These are phyloP conservation scores for Hypoxylon fuscum DNA, from an alignment of 495 filamentous ascomycete species.

Conservation along the genomic window DNA sequence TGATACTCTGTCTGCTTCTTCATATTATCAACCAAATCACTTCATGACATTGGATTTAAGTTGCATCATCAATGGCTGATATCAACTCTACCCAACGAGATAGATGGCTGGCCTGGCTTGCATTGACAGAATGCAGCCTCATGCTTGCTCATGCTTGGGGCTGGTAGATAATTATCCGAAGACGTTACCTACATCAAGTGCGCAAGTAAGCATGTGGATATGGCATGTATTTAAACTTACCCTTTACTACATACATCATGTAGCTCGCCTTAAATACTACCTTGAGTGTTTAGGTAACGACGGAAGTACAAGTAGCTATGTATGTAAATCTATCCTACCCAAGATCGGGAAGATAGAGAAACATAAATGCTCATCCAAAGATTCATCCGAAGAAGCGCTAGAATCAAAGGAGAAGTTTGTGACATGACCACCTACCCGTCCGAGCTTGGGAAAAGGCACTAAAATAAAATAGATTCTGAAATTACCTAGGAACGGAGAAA, in stretches of 20 bases:
- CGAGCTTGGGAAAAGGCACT: constrained; percentile 14
- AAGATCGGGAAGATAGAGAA: not conserved
- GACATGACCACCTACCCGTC: constrained; percentile 8
- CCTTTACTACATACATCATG: too few species aligned
- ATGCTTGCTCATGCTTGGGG: not conserved
- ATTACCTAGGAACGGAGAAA: not conserved
- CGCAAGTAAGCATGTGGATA: not conserved
- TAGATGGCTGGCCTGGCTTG: not conserved
- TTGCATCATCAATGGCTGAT: not conserved
- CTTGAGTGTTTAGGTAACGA: too few species aligned
- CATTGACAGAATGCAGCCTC: not conserved
- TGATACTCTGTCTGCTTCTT: not conserved
- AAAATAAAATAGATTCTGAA: constrained; percentile 6
- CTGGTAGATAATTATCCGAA: not conserved
- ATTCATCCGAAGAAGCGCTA: constrained; percentile 8
- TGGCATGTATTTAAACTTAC: not conserved
- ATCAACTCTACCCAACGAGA: not conserved
- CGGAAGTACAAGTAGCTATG: too few species aligned
- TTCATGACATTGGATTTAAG: not conserved
- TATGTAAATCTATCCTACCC: too few species aligned
- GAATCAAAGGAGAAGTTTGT: constrained; percentile 17
- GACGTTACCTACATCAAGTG: not conserved
- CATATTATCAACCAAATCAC: not conserved
- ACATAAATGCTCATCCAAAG: not conserved
- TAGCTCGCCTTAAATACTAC: too few species aligned